phyloP scores from a whole-genome alignment of 2,329 filamentous ascomycete genomes.

The Aspergillus sp. region DNA sequence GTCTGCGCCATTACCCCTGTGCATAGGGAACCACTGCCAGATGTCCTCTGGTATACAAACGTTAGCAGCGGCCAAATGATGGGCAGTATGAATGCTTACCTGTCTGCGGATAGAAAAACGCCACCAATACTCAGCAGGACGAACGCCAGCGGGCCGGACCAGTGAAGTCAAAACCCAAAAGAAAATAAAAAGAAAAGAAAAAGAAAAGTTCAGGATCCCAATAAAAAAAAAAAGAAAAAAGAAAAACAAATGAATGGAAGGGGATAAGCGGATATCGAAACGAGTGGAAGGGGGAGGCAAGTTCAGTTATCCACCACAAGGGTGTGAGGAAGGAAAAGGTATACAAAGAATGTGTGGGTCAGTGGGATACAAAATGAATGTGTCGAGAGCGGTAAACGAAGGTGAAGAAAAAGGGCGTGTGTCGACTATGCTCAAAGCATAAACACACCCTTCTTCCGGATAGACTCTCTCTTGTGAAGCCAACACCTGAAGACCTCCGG shows the following conservation, averaged over 20 bases:
- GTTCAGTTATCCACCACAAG: neutral
- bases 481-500: constrained; percentile 3
- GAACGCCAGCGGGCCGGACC: constrained; percentile 16
- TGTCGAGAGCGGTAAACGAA: constrained; percentile 4
- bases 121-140: constrained; percentile 22
- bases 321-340: neutral
- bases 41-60: constrained; percentile 6
- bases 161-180: constrained; percentile 1
- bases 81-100: constrained; percentile 8
- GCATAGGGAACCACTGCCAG: constrained; percentile 11
- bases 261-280: neutral
- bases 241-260: neutral
- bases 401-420: neutral
- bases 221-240: neutral
- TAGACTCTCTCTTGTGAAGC: neutral
- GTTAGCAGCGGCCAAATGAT: neutral
- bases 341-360: neutral
- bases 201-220: neutral
- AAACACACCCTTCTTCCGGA: neutral
- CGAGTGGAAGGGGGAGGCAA: neutral
- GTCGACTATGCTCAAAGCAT: neutral
- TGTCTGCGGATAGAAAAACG: neutral
- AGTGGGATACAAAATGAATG: constrained; percentile 3
- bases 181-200: neutral
- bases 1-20: constrained; percentile 18